phyloP scores from a whole-genome alignment of 306 rosid genomes.

The Arachis hypogaea region DNA sequence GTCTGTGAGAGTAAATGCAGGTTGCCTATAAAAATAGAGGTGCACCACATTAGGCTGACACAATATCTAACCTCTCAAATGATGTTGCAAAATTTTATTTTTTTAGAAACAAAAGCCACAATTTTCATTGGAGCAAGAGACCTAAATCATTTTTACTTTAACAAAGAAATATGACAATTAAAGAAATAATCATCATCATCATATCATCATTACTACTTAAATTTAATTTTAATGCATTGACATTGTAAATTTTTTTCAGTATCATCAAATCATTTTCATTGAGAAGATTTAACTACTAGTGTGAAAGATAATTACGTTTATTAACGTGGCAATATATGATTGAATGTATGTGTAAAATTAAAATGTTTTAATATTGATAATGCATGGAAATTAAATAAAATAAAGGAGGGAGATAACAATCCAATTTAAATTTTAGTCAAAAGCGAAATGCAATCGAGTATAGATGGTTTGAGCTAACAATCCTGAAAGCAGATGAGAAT shows the following conservation, averaged over 20 bases:
- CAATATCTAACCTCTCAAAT: slow-evolving; percentile 6
- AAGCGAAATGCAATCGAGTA: neutral
- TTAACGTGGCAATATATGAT: too few relatives aligned
- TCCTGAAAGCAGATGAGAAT: slow-evolving; percentile 4
- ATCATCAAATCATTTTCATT: too few relatives aligned
- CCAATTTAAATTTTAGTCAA: neutral
- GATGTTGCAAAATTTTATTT: neutral
- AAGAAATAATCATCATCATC: neutral
- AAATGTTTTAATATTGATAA: too few relatives aligned
- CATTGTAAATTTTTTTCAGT: too few relatives aligned
- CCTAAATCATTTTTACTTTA: neutral
- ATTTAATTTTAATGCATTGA: too few relatives aligned
- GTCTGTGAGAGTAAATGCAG: neutral
- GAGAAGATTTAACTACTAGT: too few relatives aligned
- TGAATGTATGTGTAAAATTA: too few relatives aligned
- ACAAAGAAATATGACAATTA: neutral
- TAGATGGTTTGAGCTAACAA: neutral
- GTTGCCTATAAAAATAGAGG: neutral
- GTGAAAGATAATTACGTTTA: too few relatives aligned
- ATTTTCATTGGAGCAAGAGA: neutral
- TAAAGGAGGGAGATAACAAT: neutral
- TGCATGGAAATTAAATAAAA: too few relatives aligned
- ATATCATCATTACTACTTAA: too few relatives aligned
- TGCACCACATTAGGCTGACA: neutral
- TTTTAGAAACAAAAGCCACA: neutral